Base-by-base conservation (phyloP, 1,139 yeast species). In the Debaryomyces psychrophilus region DNA sequence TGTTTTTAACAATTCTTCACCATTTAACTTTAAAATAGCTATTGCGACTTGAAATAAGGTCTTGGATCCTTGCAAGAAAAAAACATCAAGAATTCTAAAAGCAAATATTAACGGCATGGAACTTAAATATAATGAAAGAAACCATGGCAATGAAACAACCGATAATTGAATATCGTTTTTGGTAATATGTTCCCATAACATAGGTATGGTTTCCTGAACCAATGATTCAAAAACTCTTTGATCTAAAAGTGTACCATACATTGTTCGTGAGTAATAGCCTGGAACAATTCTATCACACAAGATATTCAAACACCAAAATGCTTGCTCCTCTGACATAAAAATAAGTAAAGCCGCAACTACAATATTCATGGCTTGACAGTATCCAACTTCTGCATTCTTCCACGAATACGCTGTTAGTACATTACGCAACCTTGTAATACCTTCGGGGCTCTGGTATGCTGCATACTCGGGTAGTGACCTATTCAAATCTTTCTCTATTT, bases 361-460 rank as follows among this genome's bases (percentile, higher is more conserved):
- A 48, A 95, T 95, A 63, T 95, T 95, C 99, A 95, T 95, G 1
- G 99, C 99, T 64, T 95, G 99, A 64, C 99, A 95, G 65, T 95
- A 95, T 0, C 99, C 99, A 18, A 95, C 90, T 44, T 93, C 97
- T 0, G 97, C 97, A 61, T 92, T 90, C 57, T 88, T 89, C 98
- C 98, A 93, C 0, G 97, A 89, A 60, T 90, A 95, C 0, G 97
- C 97, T 0, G 95, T 87, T 51, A 95, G 75, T 0, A 95, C 99
- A 48, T 95, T 76, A 52, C 99, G 77, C 44, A 95, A 75, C 45
- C 96, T 76, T 46, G 76, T 80, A 41, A 95, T 92, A 6, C 99
- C 99, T 58, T 88, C 95, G 4, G 79, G 79, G 8, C 78, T 76
- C 64, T 93, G 98, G 61, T 92, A 95, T 0, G 97, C 99, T 2